Base-by-base conservation (phyloP, 202 grass and related monocot species). In the Bolboschoenoplectus hybrid region DNA sequence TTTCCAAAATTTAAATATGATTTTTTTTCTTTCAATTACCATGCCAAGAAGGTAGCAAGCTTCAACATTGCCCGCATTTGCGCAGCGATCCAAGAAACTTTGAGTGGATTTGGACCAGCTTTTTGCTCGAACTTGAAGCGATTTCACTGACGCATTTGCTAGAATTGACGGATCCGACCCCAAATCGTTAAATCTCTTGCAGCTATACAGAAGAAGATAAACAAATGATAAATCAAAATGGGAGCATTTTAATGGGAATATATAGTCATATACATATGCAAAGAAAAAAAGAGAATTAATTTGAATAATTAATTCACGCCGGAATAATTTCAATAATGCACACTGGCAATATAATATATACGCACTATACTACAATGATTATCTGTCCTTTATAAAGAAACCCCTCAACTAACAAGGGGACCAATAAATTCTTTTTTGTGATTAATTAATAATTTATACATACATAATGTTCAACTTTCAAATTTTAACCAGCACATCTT, bases 41-140 rank as follows among this genome's bases (percentile, higher is more conserved):
- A 97, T 97, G 80, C 94, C 94, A 52, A 97, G 91, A 66, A 92
- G 52, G 82, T 93, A 97, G 76, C 80, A 92, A 60, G 94, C 88
- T 85, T 97, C 89, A 76, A 89, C 14, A 82, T 87, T 93, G 49
- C 94, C 94, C 19, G 89, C 85, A 70, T 85, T 88, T 26, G 86
- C 91, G 72, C 94, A 93, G 20, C 85, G 82, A 70, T 62, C 64
- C 63, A 97, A 69, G 83, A 97, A 93, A 41, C 36, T 32, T 76
- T 93, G 88, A 40, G 94, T 78, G 2, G 62, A 46, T 13, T 93
- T 82, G 35, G 94, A 90, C 91, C 91, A 97, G 0, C 55, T 82
- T 4, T 58, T 55, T 1, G 87, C 88, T 3, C 78, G 68, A 14
- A 93, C 79, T 3, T 84, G 55, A 6, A 93, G 36, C 9, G 87